Base-by-base conservation (phyloP, 148 eudicot genomes). In the Polygonum aviculare region DNA sequence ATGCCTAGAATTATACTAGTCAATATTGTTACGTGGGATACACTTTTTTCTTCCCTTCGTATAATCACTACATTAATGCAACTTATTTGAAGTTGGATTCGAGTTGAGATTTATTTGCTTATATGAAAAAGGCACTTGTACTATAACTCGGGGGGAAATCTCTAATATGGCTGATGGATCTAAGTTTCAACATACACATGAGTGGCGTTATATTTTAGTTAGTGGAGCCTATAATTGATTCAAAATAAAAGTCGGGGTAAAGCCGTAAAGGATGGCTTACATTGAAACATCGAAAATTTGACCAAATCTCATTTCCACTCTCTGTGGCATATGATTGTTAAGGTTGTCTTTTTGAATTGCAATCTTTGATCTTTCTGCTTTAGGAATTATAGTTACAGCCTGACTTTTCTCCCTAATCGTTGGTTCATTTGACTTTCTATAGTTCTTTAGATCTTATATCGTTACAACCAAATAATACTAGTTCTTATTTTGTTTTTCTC, bases 231-330 rank as follows among this genome's bases (percentile, higher is more conserved):
- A 50, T 50, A 50, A 50, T 50, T n/a, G 26, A 3, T 50, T 16
- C 31, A 21, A 55, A 55, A 55, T 55, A 31, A 21, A 16, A n/a
- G 62, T 55, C 19, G 7, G 62, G 21, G 19, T n/a, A n/a, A n/a
- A n/a, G n/a, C n/a, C n/a, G n/a, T 55, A 55, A 55, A 55, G 62
- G 62, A 55, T 55, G 62, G 62, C 62, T 55, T 55, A 55, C 62
- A 55, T 55, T 55, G 26, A 55, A 55, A n/a, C 62, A 55, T 5
- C 31, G 7, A 21, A 55, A 3, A 6, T 55, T 55, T 55, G 62
- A 55, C 62, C 26, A 31, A 55, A 55, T 55, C 19, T 41, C 6
- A 41, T 5, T 41, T 55, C 57, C 62, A 55, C 22, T 55, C 31
- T 55, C 11, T 55, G 62, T 7, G 62, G 62, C 62, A 55, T 55